phyloP scores from a whole-genome alignment of 495 filamentous ascomycete genomes.

The Penicillium antarcticum region DNA sequence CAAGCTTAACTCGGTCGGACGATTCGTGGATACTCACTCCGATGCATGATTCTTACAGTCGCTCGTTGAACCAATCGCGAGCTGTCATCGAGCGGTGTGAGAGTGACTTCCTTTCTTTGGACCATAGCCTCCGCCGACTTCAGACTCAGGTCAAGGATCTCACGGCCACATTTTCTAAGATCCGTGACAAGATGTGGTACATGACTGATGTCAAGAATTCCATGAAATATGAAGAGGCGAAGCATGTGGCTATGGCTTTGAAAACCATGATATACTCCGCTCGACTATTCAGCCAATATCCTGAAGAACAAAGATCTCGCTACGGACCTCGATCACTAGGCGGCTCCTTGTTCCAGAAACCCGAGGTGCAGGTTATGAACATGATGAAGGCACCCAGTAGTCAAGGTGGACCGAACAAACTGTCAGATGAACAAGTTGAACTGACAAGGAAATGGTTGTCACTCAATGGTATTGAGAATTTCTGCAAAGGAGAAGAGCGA shows the following conservation, averaged over 20 bases:
- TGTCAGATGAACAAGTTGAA: slow-evolving; percentile 93
- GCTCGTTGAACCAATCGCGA: slow-evolving; percentile 34
- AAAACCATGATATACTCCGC: slow-evolving; percentile 77
- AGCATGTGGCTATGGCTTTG: slow-evolving; percentile 79
- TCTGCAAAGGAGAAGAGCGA: slow-evolving; percentile 92
- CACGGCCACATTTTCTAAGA: slow-evolving; percentile 33
- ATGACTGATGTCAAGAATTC: slow-evolving; percentile 94
- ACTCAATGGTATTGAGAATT: slow-evolving; percentile 80
- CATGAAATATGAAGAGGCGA: slow-evolving; percentile 82
- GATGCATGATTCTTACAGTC: slow-evolving; percentile 36
- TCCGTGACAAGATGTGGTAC: slow-evolving; percentile 97
- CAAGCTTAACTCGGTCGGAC: slow-evolving; percentile 16
- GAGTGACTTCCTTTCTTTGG: slow-evolving; percentile 34
- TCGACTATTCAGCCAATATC: slow-evolving; percentile 37
- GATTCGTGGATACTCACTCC: slow-evolving; percentile 44
- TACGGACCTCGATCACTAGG: slow-evolving; percentile 45
- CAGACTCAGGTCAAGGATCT: slow-evolving; percentile 33
- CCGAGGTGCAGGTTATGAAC: slow-evolving; percentile 83
- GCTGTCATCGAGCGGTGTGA: slow-evolving; percentile 43
- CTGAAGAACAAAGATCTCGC: slow-evolving; percentile 46
- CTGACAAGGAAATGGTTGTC: slow-evolving; percentile 82
- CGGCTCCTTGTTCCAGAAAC: slow-evolving; percentile 72
- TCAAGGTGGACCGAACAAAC: slow-evolving; percentile 87
- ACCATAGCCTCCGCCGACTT: slow-evolving; percentile 35
- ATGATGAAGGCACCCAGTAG: slow-evolving; percentile 78